phyloP scores from a whole-genome alignment of 805 yeast genomes.

The Monosporozyma solicola region DNA sequence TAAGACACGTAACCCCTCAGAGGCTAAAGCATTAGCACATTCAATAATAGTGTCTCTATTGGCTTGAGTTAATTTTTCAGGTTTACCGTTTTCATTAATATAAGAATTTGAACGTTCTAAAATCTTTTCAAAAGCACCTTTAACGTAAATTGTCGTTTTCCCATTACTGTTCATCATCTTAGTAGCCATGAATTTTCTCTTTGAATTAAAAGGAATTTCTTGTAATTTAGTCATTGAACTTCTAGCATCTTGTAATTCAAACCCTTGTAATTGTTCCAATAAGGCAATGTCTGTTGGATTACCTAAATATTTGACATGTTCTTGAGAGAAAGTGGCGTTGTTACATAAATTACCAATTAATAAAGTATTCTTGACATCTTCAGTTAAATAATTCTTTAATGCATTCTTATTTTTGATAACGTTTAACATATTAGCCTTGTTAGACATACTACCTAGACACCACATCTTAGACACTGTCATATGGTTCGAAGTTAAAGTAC shows the following conservation, averaged over 20 bases:
- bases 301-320: slow-evolving; percentile 66
- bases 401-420: slow-evolving; percentile 42
- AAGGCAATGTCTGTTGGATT: slow-evolving; percentile 94
- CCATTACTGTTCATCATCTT: slow-evolving; percentile 51
- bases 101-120: slow-evolving; percentile 52
- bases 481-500: slow-evolving; percentile 82
- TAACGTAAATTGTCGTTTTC: slow-evolving; percentile 53
- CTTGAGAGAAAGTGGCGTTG: slow-evolving; percentile 60
- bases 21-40: slow-evolving; percentile 59
- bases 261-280: slow-evolving; percentile 60
- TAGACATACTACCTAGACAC: slow-evolving; percentile 53
- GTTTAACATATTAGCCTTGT: slow-evolving; percentile 28
- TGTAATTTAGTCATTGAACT: slow-evolving; percentile 43
- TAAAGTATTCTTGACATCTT: slow-evolving; percentile 46
- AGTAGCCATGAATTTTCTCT: slow-evolving; percentile 87
- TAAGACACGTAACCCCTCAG: slow-evolving; percentile 77
- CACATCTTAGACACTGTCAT: slow-evolving; percentile 83
- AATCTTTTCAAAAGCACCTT: slow-evolving; percentile 85
- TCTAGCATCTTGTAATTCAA: slow-evolving; percentile 67
- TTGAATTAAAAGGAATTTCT: slow-evolving; percentile 80
- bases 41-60: slow-evolving; percentile 39
- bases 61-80: slow-evolving; percentile 48
- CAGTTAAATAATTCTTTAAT: slow-evolving; percentile 37
- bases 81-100: slow-evolving; percentile 48
- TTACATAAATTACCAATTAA: slow-evolving; percentile 69